These are phyloP conservation scores for Fragaria vesca DNA, from an alignment of 306 rosid species.

Conservation along the genomic window DNA sequence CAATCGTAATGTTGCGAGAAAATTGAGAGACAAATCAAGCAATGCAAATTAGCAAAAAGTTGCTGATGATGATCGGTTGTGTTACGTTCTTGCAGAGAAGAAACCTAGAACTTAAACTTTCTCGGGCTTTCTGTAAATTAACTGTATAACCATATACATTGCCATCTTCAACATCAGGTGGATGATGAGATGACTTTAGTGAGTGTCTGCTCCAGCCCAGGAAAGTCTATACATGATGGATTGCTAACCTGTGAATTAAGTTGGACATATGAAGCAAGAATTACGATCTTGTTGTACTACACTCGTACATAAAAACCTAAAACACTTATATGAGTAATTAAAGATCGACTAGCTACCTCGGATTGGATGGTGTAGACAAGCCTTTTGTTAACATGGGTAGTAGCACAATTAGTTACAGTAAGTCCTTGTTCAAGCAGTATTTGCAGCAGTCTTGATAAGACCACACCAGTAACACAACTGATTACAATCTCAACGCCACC, in stretches of 20 bases:
- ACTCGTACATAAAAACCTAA: not conserved
- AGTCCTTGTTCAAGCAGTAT: constrained; percentile 28
- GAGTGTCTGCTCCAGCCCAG: constrained; percentile 15
- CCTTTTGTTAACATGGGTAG: constrained; percentile 24
- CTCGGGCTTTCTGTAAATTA: not conserved
- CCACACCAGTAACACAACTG: constrained; percentile 10
- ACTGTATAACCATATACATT: not conserved
- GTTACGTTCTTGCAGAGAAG: not conserved
- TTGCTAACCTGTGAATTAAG: constrained; percentile 23
- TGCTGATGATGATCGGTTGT: not conserved
- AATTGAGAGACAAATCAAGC: not conserved
- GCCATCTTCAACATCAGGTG: not conserved
- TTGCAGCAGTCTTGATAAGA: constrained; percentile 26
- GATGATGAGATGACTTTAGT: constrained; percentile 5
- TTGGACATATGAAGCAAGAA: not conserved
- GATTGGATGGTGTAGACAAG: constrained; percentile 29
- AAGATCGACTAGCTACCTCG: constrained; percentile 15
- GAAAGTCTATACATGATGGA: constrained; percentile 10
- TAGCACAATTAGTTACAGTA: constrained; percentile 19
- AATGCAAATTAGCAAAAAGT: not conserved
- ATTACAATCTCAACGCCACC: constrained; percentile 53
- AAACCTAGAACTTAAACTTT: not conserved
- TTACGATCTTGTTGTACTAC: too few species aligned
- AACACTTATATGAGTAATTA: not conserved
- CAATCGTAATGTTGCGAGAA: not conserved